Base-by-base conservation (phyloP, 2,329 filamentous ascomycete species). In the Sordariomycetes sp. region DNA sequence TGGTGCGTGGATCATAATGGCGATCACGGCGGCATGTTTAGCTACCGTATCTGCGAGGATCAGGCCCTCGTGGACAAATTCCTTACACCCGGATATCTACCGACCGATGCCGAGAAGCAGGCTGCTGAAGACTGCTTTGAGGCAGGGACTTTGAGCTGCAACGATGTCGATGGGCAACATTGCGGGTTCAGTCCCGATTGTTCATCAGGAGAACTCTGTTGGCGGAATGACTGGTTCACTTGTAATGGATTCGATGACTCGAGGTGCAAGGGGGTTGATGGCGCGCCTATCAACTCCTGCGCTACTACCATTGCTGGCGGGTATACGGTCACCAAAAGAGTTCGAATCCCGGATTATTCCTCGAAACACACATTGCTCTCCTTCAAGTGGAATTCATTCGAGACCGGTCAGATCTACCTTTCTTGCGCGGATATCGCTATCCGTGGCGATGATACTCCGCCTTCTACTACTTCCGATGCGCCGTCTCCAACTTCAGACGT, bases 1-100 rank as follows among this genome's bases (percentile, higher is more conserved):
- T 80, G 78, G 78, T 80, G 78, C 56, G 71, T 80, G 20, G 78
- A 81, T 62, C 66, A 78, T 65, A 80, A 80, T 61, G 78, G 78
- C 0, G 77, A 80, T 61, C 77, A 80, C 60, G 76, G 77, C 25
- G 78, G 77, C 64, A 80, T 80, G 76, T 80, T 79, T 65, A 72
- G 65, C 62, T 80, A 78, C 64, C 75, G 77, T 10, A 73, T 80
- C 60, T 80, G 77, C 62, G 71, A 76, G 60, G 68, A 80, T 61
- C 76, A 80, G 61, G 67, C 65, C 0, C 64, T 81, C 0, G 74
- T 80, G 28, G 70, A 78, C 67, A 75, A 75, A 61, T 73, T 80
- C 62, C 65, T 78, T 1, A 71, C 72, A 1, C 70, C 75, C 0
- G 64, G 62, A 8, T 78, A 79, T 59, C 61, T 76, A 2, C 77